Conservation (phyloP, 768 basidiomycete genomes). For the Pleurotus giganteus region DNA sequence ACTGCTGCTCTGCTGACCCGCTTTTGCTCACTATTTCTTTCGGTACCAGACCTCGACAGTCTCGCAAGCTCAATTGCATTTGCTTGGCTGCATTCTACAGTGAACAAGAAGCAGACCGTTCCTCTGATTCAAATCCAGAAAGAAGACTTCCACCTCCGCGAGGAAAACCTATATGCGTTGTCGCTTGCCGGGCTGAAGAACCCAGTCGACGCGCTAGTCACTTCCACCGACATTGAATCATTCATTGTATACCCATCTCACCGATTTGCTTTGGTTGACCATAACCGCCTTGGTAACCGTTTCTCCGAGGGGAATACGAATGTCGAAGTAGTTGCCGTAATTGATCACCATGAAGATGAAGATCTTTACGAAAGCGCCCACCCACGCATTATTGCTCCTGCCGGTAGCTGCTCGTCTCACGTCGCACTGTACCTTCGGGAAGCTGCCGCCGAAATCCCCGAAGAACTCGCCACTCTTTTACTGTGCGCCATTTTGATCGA, state of each 20-base stretch:
- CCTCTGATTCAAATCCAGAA: conserved; percentile 72
- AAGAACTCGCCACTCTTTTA: conserved; percentile 75
- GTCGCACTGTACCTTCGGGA: conserved; percentile 26
- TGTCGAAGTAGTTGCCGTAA: conserved; percentile 64
- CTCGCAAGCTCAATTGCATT: conserved; percentile 84
- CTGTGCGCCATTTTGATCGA: conserved; percentile 84
- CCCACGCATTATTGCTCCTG: conserved; percentile 66
- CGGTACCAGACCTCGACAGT: conserved; percentile 79
- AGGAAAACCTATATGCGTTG: conserved; percentile 85
- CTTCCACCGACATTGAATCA: conserved; percentile 60
- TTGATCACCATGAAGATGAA: conserved; percentile 96
- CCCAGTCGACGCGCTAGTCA: conserved; percentile 56
- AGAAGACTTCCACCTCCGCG: conserved; percentile 72
- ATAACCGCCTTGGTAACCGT: conserved; percentile 63
- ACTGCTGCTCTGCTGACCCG: neutral
- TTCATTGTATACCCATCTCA: conserved; percentile 48
- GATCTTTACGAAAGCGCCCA: conserved; percentile 54
- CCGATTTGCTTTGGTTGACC: conserved; percentile 84
- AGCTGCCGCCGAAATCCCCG: conserved; percentile 35
- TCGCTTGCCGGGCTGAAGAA: conserved; percentile 51
- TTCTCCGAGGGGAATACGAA: conserved; percentile 39
- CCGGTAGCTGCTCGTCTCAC: conserved; percentile 80
- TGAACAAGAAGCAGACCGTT: conserved; percentile 55
- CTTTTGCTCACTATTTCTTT: no score
- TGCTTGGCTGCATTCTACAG: conserved; percentile 68